Conservation (phyloP, 495 filamentous ascomycete species). For the Penicillium argentinense region DNA sequence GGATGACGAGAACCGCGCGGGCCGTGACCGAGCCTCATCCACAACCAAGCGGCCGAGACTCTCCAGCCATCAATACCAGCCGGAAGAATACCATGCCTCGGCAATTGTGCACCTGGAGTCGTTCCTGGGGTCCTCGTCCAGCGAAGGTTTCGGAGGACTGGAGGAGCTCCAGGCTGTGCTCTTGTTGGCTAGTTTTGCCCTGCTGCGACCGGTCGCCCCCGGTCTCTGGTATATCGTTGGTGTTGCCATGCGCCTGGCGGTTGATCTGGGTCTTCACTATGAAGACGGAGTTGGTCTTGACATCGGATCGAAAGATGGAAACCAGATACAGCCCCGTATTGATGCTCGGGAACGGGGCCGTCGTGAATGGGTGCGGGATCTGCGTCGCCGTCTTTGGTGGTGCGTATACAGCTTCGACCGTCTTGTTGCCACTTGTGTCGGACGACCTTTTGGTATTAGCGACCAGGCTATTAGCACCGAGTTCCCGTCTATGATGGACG, state of each 20-base stretch:
- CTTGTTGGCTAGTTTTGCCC: constrained; percentile 84
- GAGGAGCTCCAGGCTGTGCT: constrained; percentile 93
- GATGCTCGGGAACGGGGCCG: constrained; percentile 67
- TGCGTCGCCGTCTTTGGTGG: constrained; percentile 91
- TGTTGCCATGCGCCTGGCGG: constrained; percentile 83
- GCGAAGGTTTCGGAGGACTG: constrained; percentile 71
- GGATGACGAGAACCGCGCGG: constrained; percentile 35
- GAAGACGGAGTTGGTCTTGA: constrained; percentile 81
- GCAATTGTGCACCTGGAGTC: constrained; percentile 89
- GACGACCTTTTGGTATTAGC: constrained; percentile 87
- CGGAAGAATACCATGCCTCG: constrained; percentile 94
- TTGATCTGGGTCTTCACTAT: constrained; percentile 90
- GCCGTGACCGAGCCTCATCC: constrained; percentile 35
- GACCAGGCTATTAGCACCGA: constrained; percentile 94
- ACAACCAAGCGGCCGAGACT: constrained; percentile 51
- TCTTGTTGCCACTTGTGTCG: constrained; percentile 88
- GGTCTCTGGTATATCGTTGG: constrained; percentile 97
- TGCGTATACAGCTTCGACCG: constrained; percentile 93
- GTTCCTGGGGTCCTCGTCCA: constrained; percentile 66
- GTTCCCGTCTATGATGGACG: constrained; percentile 84
- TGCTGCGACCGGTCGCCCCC: constrained; percentile 86
- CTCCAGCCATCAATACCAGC: constrained; percentile 71
- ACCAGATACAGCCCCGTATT: constrained; percentile 33
- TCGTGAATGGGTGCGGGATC: constrained; percentile 82
- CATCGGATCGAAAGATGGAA: constrained; percentile 34